Evolutionary conservation across 2,329 filamentous ascomycete species (phyloP).

Genomic region (Neobulgaria alba): DNA sequence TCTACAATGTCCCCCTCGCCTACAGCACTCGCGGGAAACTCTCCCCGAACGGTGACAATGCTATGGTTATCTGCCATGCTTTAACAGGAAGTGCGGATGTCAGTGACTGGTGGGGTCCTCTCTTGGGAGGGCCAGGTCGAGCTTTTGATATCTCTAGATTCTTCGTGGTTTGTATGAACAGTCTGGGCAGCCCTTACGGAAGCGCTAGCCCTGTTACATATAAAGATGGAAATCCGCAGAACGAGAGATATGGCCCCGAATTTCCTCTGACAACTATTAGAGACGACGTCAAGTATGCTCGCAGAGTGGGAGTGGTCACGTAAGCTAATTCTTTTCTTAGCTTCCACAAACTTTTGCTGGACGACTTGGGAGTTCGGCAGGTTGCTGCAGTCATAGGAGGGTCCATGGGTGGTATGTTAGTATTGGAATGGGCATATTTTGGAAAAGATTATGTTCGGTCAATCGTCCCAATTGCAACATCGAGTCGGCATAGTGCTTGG

Average conservation of each 20-base stretch:
- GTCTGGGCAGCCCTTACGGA: conserved; percentile 75
- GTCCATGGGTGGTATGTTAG: conserved; percentile 83
- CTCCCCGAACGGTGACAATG: conserved; percentile 52
- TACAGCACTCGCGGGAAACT: conserved; percentile 59
- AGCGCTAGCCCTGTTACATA: conserved; percentile 83
- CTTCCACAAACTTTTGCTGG: conserved; percentile 70
- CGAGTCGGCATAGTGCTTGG: conserved; percentile 79
- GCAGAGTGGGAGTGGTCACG: conserved; percentile 9
- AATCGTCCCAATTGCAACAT: conserved; percentile 78
- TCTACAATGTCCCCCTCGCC: conserved; percentile 66
- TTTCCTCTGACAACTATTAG: conserved; percentile 92
- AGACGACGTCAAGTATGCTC: conserved; percentile 81
- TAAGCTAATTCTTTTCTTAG: conserved; percentile 33
- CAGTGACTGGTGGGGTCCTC: conserved; percentile 79
- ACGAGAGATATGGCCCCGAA: conserved; percentile 83
- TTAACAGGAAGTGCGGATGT: conserved; percentile 81
- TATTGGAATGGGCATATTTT: conserved; percentile 87
- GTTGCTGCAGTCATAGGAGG: conserved; percentile 74
- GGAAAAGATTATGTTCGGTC: conserved; percentile 76
- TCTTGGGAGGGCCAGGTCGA: conserved; percentile 68
- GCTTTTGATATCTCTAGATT: conserved; percentile 77
- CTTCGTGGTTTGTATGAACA: conserved; percentile 82
- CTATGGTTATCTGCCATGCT: conserved; percentile 73
- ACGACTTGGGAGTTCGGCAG: conserved; percentile 71
- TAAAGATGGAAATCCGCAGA: conserved; percentile 67